Percentiles rank a stretch among this genome's conserved stretches.
These are phyloP conservation scores for Rhytidhysteron rufulum DNA, from an alignment of 2,329 filamentous ascomycete genomes.

Conservation along the genomic window DNA sequence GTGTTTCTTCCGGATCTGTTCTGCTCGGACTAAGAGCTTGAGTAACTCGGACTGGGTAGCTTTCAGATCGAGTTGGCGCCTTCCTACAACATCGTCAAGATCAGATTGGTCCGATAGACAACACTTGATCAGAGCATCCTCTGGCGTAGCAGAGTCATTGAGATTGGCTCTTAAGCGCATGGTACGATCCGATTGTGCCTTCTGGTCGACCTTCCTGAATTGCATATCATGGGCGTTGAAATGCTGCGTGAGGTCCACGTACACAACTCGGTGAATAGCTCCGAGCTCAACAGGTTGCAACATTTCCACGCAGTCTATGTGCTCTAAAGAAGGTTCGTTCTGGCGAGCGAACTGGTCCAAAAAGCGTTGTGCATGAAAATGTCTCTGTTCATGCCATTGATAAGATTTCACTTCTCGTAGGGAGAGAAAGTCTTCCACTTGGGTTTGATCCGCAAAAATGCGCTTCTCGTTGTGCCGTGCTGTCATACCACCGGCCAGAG, in stretches of 20 bases:
- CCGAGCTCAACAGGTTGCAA: constrained; percentile 43
- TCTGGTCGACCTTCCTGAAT: constrained; percentile 35
- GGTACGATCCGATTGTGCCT: constrained; percentile 33
- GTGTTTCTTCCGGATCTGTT: constrained; percentile 5
- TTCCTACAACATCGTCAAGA: constrained; percentile 12
- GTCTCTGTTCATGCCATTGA: constrained; percentile 50
- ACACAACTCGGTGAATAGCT: constrained; percentile 49
- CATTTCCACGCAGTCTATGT: constrained; percentile 43
- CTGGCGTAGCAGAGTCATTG: constrained; percentile 42
- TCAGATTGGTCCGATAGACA: constrained; percentile 22
- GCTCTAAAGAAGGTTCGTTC: constrained; percentile 28
- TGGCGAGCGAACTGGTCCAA: constrained; percentile 50
- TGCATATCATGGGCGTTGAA: constrained; percentile 50
- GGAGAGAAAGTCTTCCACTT: constrained; percentile 54
- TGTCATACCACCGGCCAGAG: constrained; percentile 43
- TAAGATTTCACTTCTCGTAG: constrained; percentile 49
- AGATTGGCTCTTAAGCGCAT: constrained; percentile 45
- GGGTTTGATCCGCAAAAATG: constrained; percentile 28
- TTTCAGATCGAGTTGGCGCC: constrained; percentile 12
- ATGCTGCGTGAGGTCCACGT: constrained; percentile 54
- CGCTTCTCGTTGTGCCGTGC: constrained; percentile 45
- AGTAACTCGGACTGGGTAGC: constrained; percentile 12
- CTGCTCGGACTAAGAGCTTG: constrained; percentile 13
- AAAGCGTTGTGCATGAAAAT: constrained; percentile 53
- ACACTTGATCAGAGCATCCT: constrained; percentile 52